Percentiles rank a stretch among this genome's conserved stretches.
Evolutionary conservation across 305 asterid genomes (phyloP).

Genomic region (Solanum chacoense): DNA sequence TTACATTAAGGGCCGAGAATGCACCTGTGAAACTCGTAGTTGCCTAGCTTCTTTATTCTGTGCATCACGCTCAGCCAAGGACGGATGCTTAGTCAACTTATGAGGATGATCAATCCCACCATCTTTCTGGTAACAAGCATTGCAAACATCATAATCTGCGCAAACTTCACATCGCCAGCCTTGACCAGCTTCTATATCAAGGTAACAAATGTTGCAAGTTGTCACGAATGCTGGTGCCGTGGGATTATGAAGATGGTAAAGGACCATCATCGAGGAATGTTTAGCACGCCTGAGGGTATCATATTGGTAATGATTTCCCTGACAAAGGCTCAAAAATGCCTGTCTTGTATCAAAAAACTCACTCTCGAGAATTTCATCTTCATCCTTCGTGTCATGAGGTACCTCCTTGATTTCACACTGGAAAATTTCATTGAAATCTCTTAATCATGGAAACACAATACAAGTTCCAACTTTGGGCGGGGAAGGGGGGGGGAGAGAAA

Average conservation of each 20-base stretch:
- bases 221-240: constrained; percentile 91
- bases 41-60: constrained; percentile 95
- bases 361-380: constrained; percentile 83
- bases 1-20: neutral
- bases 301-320: constrained; percentile 93
- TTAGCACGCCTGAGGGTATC: constrained; percentile 96
- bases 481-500: neutral
- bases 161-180: constrained; percentile 99
- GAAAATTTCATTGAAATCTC: constrained; percentile 3
- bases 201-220: constrained; percentile 54
- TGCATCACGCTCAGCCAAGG: constrained; percentile 67
- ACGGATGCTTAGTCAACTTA: constrained; percentile 62
- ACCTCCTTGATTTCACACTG: constrained; percentile 63
- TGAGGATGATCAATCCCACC: constrained; percentile 84
- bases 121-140: constrained; percentile 75
- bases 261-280: constrained; percentile 98
- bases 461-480: neutral
- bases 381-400: constrained; percentile 70
- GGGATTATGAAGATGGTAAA: constrained; percentile 97
- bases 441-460: neutral
- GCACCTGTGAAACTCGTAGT: constrained; percentile 75
- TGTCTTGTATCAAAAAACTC: constrained; percentile 98
- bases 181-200: constrained; percentile 87
- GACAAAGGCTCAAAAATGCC: constrained; percentile 92
- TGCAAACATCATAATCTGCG: constrained; percentile 86